Percentiles rank a stretch among this genome's conserved stretches.
Evolutionary conservation across 306 rosid genomes (phyloP).

Genomic region (Nissolia schottii): DNA sequence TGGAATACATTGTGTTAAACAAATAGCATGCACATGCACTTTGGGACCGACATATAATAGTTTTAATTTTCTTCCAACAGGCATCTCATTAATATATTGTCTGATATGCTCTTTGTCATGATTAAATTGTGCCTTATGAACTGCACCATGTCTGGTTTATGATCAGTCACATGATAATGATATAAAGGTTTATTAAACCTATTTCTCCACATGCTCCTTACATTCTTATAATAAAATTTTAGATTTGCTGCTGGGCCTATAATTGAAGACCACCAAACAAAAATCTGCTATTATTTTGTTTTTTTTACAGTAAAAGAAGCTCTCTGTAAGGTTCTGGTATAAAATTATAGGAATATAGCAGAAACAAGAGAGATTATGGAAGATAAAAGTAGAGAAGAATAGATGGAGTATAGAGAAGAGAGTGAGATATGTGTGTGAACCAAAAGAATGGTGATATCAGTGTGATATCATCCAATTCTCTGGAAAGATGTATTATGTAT

Average conservation of each 20-base stretch:
- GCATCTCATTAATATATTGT: neutral
- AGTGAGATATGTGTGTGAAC: too few species aligned
- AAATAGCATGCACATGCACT: neutral
- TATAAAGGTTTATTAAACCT: neutral
- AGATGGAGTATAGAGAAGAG: too few species aligned
- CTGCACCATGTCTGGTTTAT: conserved; percentile 3
- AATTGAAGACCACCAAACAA: conserved; percentile 2
- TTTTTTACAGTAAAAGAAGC: conserved; percentile 1
- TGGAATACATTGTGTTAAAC: neutral
- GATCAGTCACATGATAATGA: conserved; percentile 4
- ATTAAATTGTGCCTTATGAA: neutral
- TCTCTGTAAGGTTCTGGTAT: too few species aligned
- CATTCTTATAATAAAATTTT: conserved; percentile 5
- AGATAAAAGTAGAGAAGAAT: too few species aligned
- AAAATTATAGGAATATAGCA: too few species aligned
- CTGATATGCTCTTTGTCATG: neutral
- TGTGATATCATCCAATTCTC: too few species aligned
- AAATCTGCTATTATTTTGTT: neutral
- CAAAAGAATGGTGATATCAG: too few species aligned
- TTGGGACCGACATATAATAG: neutral
- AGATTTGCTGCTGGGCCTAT: conserved; percentile 17
- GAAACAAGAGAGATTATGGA: too few species aligned
- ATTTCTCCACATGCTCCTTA: neutral
- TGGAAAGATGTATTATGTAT: too few species aligned
- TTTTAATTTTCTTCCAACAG: neutral